Base-by-base conservation (phyloP, 495 filamentous ascomycete genomes). In the Geoglossum glabrum region DNA sequence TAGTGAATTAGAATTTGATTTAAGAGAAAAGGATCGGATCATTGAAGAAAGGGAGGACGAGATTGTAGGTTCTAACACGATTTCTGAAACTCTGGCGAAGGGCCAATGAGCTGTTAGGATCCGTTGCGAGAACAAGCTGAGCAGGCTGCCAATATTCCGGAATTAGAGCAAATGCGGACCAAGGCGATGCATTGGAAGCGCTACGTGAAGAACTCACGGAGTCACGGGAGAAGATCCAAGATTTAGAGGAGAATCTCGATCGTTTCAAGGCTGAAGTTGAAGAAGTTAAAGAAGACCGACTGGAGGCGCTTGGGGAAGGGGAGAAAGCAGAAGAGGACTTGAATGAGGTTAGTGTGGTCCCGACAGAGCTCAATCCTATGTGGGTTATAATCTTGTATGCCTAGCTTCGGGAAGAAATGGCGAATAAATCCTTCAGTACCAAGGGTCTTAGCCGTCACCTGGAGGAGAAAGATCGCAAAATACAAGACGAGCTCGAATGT, bases 381-480 rank as follows among this genome's bases (percentile, higher is more conserved):
- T 1, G 11, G 43, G 10, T 54, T 8, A 25, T 57, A 34, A 55
- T 61, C 45, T 61, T n/a, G 19, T 21, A 31, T 15, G 9, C 19
- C 55, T 60, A 88, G 65, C 67, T 92, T 21, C 82, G 82, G 54
- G 82, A 86, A 49, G 85, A 90, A 61, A 79, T 88, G 74, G 74
- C 82, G 8, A 82, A 88, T 65, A 89, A 86, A 64, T 87, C 84
- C 0, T 75, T 89, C 56, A 81, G 77, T 25, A 83, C 83, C 28
- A 89, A 83, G 64, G 83, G 82, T n/a, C 72, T 86, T 15, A 82
- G 79, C 51, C 76, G 84, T 38, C 85, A 87, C 67, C 76, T 86
- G n/a, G 85, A 90, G 63, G 81, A 86, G 58, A 82, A 80, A 64
- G 73, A 76, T 3, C 70, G 74, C 57, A 78, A 77, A 54, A 71